Base-by-base conservation (phyloP, 495 filamentous ascomycete genomes). In the Lepidopterella palustris region DNA sequence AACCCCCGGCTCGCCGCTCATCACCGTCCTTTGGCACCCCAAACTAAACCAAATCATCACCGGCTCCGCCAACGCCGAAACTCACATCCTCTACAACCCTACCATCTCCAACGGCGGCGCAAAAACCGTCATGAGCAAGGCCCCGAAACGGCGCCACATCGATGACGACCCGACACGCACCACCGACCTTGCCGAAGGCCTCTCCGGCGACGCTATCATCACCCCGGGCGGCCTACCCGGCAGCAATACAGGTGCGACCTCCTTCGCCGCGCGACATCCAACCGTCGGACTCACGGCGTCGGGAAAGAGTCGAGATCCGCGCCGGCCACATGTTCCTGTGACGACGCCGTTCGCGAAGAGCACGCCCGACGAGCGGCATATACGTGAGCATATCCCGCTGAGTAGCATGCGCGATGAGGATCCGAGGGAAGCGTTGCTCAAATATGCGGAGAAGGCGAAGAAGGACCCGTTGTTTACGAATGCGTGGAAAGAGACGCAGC, bases 401-500 rank as follows among this genome's bases (percentile, higher is more conserved):
- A 93, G 89, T 64, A 84, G 81, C n/a, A 95, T 97, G 91, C 82
- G 93, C 23, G 92, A 98, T 73, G 93, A 98, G 72, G 93, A 98
- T 77, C 93, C 93, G 6, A 78, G 93, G 58, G 93, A 96, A 75
- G 93, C 93, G 28, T 75, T 98, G 61, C 71, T 97, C 63, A 96
- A 93, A 74, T 98, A 97, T 78, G 93, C 92, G 15, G 90, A 96
- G 18, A 85, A 93, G 69, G 92, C 91, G 4, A 83, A 96, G 74
- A 92, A 92, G 69, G 89, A 97, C 69, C 92, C 90, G 3, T 80
- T 95, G 61, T 98, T 97, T 70, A 98, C 93, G 24, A 86, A 84
- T 61, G 93, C 92, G 10, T 98, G 92, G 87, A 86, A 87, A 68
- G 79, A 86, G 58, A 98, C 92, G 23, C 93, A 98, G 76, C 93